phyloP scores from a whole-genome alignment of 1,139 yeast species.

The Nakaseomyces sp. region DNA sequence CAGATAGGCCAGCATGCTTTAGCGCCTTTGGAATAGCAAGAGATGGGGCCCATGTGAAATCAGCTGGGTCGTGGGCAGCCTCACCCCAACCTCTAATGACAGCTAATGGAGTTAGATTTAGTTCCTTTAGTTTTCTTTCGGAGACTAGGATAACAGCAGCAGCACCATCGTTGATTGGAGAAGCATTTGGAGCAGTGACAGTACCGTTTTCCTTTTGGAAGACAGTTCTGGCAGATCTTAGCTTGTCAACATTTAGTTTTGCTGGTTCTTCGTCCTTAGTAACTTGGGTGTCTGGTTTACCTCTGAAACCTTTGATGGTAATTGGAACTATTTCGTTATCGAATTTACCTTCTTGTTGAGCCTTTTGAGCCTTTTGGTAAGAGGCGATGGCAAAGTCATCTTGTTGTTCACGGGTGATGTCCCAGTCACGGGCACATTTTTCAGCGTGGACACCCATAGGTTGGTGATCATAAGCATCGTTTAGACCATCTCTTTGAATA shows the following conservation, averaged over 20 bases:
- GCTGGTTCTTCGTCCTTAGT: conserved; percentile 60
- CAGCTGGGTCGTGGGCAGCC: conserved; percentile 89
- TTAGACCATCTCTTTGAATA: conserved; percentile 80
- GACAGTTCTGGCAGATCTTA: conserved; percentile 79
- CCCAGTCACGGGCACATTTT: conserved; percentile 76
- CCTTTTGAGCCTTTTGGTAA: conserved; percentile 70
- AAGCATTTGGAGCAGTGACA: conserved; percentile 93
- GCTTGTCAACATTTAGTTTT: conserved; percentile 66
- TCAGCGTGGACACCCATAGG: conserved; percentile 98
- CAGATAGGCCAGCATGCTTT: conserved; percentile 64
- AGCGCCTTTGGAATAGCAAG: conserved; percentile 92
- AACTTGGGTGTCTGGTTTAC: conserved; percentile 76
- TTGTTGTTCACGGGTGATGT: conserved; percentile 58
- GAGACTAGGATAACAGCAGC: conserved; percentile 88
- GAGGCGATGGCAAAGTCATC: conserved; percentile 63
- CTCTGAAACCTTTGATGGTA: conserved; percentile 81
- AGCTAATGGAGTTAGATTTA: conserved; percentile 81
- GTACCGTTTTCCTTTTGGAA: conserved; percentile 89
- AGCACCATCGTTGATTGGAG: conserved; percentile 94
- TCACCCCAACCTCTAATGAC: conserved; percentile 93
- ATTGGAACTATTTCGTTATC: conserved; percentile 73
- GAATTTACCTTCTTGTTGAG: conserved; percentile 74
- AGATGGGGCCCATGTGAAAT: conserved; percentile 91
- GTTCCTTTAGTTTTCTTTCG: conserved; percentile 71
- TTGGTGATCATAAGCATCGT: conserved; percentile 75